Conservation (phyloP, 1,139 yeast genomes). For the Hemisphaericaspora xylofermentans region DNA sequence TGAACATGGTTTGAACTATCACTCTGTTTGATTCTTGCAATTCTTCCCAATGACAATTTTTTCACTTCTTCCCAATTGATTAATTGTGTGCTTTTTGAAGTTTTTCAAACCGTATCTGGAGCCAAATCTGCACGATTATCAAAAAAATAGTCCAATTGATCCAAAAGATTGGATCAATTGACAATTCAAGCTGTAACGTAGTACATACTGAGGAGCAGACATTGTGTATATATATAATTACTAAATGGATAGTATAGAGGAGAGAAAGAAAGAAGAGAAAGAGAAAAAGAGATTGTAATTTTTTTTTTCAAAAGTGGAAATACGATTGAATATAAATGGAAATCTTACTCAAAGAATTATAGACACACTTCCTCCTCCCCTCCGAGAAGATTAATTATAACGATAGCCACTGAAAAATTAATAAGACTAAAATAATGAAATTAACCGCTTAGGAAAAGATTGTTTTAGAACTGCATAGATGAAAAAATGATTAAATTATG, state of each 20-base stretch:
- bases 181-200: background rate
- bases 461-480: background rate
- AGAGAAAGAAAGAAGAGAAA: constrained; percentile 4
- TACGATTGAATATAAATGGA: background rate
- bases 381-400: no score
- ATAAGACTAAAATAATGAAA: no score
- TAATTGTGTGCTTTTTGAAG: no score
- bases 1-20: no score
- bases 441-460: background rate
- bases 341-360: background rate
- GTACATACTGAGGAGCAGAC: constrained; percentile 50
- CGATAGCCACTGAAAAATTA: background rate
- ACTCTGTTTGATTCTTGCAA: no score
- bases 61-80: no score
- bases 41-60: no score
- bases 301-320: background rate
- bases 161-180: background rate
- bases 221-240: constrained; percentile 14
- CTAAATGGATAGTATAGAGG: constrained; percentile 3
- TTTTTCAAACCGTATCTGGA: no score
- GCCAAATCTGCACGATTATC: background rate
- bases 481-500: background rate
- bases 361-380: no score
- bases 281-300: constrained; percentile 1
- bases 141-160: background rate